Evolutionary conservation across 805 yeast genomes (phyloP).

Genomic region (Ogataea trehalophila): DNA sequence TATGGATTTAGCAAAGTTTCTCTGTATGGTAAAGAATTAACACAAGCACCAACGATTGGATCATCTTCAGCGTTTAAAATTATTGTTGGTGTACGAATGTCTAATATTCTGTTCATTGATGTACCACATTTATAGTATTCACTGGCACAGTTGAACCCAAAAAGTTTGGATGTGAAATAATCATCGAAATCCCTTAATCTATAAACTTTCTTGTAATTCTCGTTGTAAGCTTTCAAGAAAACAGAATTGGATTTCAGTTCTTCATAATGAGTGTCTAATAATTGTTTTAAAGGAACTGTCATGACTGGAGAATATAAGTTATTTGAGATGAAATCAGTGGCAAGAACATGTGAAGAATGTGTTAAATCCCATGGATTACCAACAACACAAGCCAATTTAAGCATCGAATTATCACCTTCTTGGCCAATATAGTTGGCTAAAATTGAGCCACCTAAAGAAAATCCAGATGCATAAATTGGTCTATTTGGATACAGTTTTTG

Average conservation of each 20-base stretch:
- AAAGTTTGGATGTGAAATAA: slow-evolving; percentile 55
- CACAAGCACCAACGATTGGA: slow-evolving; percentile 55
- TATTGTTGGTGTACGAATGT: slow-evolving; percentile 58
- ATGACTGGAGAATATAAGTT: slow-evolving; percentile 46
- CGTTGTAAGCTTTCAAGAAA: slow-evolving; percentile 18
- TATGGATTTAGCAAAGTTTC: slow-evolving; percentile 57
- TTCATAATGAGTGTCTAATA: slow-evolving; percentile 40
- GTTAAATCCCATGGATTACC: slow-evolving; percentile 74
- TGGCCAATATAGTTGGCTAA: slow-evolving; percentile 70
- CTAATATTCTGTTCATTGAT: slow-evolving; percentile 45
- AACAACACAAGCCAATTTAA: slow-evolving; percentile 54
- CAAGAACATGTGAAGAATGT: slow-evolving; percentile 42
- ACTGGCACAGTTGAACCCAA: slow-evolving; percentile 57
- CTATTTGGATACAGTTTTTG: slow-evolving; percentile 51
- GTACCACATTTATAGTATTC: slow-evolving; percentile 67
- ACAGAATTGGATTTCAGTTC: slow-evolving; percentile 30
- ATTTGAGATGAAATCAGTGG: slow-evolving; percentile 37
- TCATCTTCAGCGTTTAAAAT: slow-evolving; percentile 68
- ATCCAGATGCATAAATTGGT: slow-evolving; percentile 66
- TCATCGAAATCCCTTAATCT: slow-evolving; percentile 58
- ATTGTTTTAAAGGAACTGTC: slow-evolving; percentile 40
- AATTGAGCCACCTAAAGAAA: slow-evolving; percentile 74
- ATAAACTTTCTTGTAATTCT: slow-evolving; percentile 15
- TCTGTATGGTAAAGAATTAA: slow-evolving; percentile 42
- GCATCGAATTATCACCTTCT: slow-evolving; percentile 42